phyloP scores from a whole-genome alignment of 305 asterid species.

The Solanum hybrid region DNA sequence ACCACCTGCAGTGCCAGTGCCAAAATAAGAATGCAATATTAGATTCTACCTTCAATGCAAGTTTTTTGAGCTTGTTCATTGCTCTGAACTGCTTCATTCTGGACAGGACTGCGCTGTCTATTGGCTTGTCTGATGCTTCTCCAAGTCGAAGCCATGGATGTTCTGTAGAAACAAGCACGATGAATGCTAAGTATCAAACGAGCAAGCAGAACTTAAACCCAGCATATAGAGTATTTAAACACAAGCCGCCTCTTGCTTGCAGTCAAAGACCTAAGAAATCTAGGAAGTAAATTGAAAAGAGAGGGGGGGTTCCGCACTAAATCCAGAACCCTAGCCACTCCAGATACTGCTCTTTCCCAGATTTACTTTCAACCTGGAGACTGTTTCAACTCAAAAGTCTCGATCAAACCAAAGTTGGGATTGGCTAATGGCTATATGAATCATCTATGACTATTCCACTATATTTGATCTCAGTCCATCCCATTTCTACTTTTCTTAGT shows the following conservation, averaged over 20 bases:
- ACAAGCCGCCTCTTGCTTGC: background rate
- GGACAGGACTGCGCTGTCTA: conserved; percentile 63
- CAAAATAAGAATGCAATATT: background rate
- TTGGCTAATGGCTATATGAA: background rate
- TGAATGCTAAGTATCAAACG: background rate
- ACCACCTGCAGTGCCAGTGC: background rate
- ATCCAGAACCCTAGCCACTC: background rate
- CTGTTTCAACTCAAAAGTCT: background rate
- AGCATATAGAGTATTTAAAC: background rate
- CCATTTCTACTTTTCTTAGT: background rate
- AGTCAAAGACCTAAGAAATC: background rate
- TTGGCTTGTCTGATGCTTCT: conserved; percentile 68
- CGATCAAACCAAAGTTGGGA: background rate
- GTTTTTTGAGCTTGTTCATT: conserved; percentile 72
- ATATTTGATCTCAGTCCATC: background rate
- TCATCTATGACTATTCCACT: background rate
- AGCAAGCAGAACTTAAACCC: background rate
- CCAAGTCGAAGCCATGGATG: conserved; percentile 70
- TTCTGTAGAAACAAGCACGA: conserved; percentile 26
- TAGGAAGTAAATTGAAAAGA: background rate
- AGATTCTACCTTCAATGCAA: conserved; percentile 51
- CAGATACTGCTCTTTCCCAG: background rate
- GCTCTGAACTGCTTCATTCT: conserved; percentile 77
- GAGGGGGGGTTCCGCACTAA: background rate
- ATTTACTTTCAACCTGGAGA: background rate